Conservation (phyloP, 1,284 basidiomycete genomes). For the Apiotrichum brassicae region DNA sequence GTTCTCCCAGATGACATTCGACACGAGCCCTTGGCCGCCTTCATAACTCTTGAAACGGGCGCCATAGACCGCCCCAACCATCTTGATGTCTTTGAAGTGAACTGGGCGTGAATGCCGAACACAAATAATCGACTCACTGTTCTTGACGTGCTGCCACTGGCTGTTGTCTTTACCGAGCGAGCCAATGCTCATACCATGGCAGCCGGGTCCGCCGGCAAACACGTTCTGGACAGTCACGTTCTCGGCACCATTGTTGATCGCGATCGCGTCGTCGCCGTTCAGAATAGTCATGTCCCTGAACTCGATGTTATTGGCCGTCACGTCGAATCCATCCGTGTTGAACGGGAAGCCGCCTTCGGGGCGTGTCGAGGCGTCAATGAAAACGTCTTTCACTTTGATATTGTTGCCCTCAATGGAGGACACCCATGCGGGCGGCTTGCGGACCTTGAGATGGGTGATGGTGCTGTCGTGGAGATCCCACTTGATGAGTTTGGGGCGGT, state of each 20-base stretch:
- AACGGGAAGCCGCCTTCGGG: constrained; percentile 50
- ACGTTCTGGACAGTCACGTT: constrained; percentile 51
- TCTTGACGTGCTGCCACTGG: constrained; percentile 21
- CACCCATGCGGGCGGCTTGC: constrained; percentile 53
- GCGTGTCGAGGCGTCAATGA: constrained; percentile 49
- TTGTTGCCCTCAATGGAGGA: constrained; percentile 51
- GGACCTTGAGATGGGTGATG: constrained; percentile 49
- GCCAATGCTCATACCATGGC: constrained; percentile 52
- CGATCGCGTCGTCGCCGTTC: constrained; percentile 53
- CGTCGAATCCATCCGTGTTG: constrained; percentile 52
- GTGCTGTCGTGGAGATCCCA: constrained; percentile 51
- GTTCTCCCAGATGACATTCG: constrained; percentile 51
- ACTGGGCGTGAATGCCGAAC: constrained; percentile 1
- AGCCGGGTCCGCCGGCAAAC: constrained; percentile 50
- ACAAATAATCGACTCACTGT: not conserved
- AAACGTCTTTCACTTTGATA: constrained; percentile 49
- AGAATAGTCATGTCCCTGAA: constrained; percentile 31
- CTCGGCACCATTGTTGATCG: constrained; percentile 50
- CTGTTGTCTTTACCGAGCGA: constrained; percentile 50
- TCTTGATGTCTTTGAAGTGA: constrained; percentile 24
- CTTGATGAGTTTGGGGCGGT: constrained; percentile 51
- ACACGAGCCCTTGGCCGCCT: constrained; percentile 49
- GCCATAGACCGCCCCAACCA: constrained; percentile 49
- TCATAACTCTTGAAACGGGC: constrained; percentile 51
- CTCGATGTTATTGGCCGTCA: constrained; percentile 22